Conservation (phyloP, 306 rosid genomes). For the Coriaria nepalensis region DNA sequence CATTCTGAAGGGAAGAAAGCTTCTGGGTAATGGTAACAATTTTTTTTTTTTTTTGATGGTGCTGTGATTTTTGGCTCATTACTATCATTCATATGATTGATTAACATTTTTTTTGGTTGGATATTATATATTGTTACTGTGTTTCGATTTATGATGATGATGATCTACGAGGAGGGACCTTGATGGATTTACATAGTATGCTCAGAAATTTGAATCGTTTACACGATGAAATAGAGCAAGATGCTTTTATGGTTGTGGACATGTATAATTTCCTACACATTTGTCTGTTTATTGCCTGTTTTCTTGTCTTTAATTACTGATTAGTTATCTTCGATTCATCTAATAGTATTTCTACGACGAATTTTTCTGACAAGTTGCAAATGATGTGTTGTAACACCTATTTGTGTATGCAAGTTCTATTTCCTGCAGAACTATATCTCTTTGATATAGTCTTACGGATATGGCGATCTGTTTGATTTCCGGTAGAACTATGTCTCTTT, state of each 20-base stretch:
- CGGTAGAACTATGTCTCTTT: conserved; percentile 1
- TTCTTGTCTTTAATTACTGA: no score
- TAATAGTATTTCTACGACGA: no score
- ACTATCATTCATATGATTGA: conserved; percentile 69
- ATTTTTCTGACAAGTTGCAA: no score
- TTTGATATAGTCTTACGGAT: not conserved
- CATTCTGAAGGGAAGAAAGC: conserved; percentile 72
- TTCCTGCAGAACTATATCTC: no score
- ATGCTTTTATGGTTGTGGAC: no score
- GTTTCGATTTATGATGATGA: conserved; percentile 42
- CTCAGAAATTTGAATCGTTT: conserved; percentile 35
- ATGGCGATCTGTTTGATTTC: no score
- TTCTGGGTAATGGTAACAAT: conserved; percentile 35
- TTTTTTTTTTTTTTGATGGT: conserved; percentile 30
- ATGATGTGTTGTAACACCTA: no score
- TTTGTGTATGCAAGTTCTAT: no score
- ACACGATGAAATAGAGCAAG: no score
- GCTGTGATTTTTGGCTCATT: conserved; percentile 43
- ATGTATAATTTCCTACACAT: no score
- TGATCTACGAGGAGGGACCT: conserved; percentile 38
- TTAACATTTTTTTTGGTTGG: conserved; percentile 36
- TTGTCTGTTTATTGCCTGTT: no score
- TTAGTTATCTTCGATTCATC: no score
- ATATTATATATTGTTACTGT: conserved; percentile 35
- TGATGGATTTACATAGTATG: conserved; percentile 36